Base-by-base conservation (phyloP, 108 stramenopile genomes). In the Phaeodactylum tricornutum region DNA sequence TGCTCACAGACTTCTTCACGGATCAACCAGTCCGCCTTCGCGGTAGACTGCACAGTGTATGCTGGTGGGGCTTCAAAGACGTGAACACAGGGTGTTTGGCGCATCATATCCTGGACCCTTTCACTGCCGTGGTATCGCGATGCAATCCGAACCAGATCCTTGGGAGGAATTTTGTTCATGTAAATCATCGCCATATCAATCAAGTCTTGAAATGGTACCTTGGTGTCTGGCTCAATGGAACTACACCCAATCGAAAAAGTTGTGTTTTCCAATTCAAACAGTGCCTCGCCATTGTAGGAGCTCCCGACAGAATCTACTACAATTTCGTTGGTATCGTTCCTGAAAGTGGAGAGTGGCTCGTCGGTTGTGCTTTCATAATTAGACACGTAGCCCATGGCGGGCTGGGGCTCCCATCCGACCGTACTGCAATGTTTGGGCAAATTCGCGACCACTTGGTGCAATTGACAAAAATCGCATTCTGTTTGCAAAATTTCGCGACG, bases 391-490 rank as follows among this genome's bases (percentile, higher is more conserved):
- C 81, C 75, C 1, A 63, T 66, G 12, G 59, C 57, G 14, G 55
- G 54, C 17, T 53, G 57, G 14, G 67, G 62, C 52, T 79, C 81
- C 79, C 79, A 86, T 4, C 84, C 84, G 11, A 84, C 77, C 48
- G 51, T 69, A 44, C 74, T 67, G 17, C 76, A 78, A 60, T 92
- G 81, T 29, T 69, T 72, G 11, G 91, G 88, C 48, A 90, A 61
- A 29, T 49, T 53, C n/a, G 68, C 64, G 22, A 95, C 48, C 14
- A 66, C 63, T 43, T 79, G 77, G 53, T 95, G 93, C 38, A 95
- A 63, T 19, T 69, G 61, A 2, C 86, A 71, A 71, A 95, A 95
- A 36, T 95, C 93, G 54, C 87, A 83, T 52, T 87, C 88, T 9
- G 81, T 67, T 11, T 60, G 54, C 37, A 95, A 50, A 17, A 95